Evolutionary conservation across 441 rosid genomes (phyloP).

Genomic region (Kokia cookei): DNA sequence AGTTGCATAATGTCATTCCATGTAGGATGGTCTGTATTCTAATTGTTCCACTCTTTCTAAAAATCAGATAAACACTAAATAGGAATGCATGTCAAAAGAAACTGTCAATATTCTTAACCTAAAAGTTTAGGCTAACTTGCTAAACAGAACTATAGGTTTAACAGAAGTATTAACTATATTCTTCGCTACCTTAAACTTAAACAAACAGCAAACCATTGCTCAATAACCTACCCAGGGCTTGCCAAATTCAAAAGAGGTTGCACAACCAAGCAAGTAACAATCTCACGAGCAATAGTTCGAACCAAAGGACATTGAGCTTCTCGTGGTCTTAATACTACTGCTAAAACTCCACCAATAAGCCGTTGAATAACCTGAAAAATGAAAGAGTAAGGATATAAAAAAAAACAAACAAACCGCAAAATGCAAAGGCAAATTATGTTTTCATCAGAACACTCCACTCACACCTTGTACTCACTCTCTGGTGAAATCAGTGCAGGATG

Average conservation of each 20-base stretch:
- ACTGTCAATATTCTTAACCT: not conserved
- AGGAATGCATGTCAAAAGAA: not conserved
- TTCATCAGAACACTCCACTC: slow-evolving; percentile 39
- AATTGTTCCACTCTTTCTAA: not conserved
- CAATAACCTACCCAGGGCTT: slow-evolving; percentile 69
- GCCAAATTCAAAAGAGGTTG: slow-evolving; percentile 88
- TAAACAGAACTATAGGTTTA: not conserved
- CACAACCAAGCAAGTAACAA: slow-evolving; percentile 88
- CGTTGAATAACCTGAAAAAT: slow-evolving; percentile 68
- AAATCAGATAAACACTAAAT: not conserved
- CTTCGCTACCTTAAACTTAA: not conserved
- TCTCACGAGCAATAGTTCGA: slow-evolving; percentile 86
- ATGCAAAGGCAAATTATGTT: not conserved
- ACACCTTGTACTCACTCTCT: slow-evolving; percentile 99
- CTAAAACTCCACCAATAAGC: slow-evolving; percentile 75
- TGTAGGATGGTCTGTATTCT: not conserved
- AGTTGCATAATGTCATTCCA: not conserved
- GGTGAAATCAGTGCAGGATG: slow-evolving; percentile 89
- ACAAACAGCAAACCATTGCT: not conserved
- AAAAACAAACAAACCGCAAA: slow-evolving; percentile 6
- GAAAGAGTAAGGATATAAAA: slow-evolving; percentile 6
- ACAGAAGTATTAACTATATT: not conserved
- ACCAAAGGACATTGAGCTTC: slow-evolving; percentile 93
- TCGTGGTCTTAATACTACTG: slow-evolving; percentile 73
- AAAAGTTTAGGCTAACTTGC: not conserved